Evolutionary conservation across 345 rosid genomes (phyloP).

Genomic region (Brassica juncea): DNA sequence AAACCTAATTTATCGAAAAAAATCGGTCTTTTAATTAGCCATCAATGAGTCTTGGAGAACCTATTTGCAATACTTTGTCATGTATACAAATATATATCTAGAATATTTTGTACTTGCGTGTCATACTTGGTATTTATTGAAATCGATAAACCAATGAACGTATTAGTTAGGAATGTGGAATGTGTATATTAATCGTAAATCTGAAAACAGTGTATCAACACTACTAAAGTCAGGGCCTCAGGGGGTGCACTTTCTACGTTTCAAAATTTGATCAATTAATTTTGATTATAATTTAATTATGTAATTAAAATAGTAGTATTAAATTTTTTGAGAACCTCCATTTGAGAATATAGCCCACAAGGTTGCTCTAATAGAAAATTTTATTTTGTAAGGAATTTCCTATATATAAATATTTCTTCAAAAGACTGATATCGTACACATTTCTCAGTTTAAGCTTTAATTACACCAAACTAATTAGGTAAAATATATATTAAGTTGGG

Average conservation of each 20-base stretch:
- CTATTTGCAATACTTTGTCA: neutral
- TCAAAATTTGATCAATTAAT: constrained; percentile 7
- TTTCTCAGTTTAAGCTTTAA: neutral
- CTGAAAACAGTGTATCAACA: neutral
- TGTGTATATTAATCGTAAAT: neutral
- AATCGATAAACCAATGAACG: neutral
- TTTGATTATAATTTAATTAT: no score
- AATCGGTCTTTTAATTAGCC: neutral
- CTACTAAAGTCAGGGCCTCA: constrained; percentile 22
- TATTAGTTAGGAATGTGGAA: neutral
- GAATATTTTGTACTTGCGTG: neutral
- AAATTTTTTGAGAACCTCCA: neutral
- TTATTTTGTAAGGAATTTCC: neutral
- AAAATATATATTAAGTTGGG: neutral
- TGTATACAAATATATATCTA: neutral
- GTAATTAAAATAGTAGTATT: no score
- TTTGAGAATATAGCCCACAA: neutral
- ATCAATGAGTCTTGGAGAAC: neutral
- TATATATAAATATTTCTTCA: neutral
- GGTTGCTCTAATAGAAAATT: neutral
- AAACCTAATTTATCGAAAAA: neutral
- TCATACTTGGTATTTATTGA: neutral
- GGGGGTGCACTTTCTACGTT: constrained; percentile 15
- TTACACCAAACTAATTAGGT: neutral
- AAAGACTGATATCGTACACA: neutral